Evolutionary conservation across 805 yeast species (phyloP), one percentile per base, ranked within the genome.

Genomic region (Lipomyces chichibuensis): DNA sequence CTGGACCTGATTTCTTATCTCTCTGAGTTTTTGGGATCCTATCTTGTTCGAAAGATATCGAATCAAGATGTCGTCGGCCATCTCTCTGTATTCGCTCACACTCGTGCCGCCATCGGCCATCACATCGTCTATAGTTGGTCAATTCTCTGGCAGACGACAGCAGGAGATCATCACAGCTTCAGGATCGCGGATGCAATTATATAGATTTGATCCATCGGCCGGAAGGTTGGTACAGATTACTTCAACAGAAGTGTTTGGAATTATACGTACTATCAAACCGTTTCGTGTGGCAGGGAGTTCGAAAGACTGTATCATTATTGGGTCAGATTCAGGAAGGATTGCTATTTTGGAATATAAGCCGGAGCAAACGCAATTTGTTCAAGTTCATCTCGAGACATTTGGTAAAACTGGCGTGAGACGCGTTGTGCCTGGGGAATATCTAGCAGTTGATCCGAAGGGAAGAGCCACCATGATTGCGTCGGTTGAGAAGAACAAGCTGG

Each of bases 291-390:
- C 85, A 0, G 91, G 89, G 0, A 75, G 85, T 0, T 75, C 80
- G 0, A 81, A 79, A 63, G 95, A 91, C 70, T 79, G 80, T 33
- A 67, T 93, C n/a, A 83, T 88, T 6, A 75, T 91, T 2, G 84
- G 94, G 0, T 86, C 95, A 0, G 98, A 93, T 74, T 84, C 96
- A 1, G 98, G 98, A 0, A 85, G 86, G 66, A 69, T 92, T 25
- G 79, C 86, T 0, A 74, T 90, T 0, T 77, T 87, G 11, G 84
- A 85, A 63, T 82, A 84, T 65, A 77, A 81, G 43, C 73, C 77
- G 1, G 75, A 74, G 2, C 74, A 79, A n/a, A 71, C 74, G 27
- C 76, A 73, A 59, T 86, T 87, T 65, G 78, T 74, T 35, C 72
- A 80, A 25, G 78, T 83, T 37, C 81, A 88, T 8, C 63, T 83